Conservation (phyloP, 2,329 filamentous ascomycete genomes). For the Mycosphaerella sp. region DNA sequence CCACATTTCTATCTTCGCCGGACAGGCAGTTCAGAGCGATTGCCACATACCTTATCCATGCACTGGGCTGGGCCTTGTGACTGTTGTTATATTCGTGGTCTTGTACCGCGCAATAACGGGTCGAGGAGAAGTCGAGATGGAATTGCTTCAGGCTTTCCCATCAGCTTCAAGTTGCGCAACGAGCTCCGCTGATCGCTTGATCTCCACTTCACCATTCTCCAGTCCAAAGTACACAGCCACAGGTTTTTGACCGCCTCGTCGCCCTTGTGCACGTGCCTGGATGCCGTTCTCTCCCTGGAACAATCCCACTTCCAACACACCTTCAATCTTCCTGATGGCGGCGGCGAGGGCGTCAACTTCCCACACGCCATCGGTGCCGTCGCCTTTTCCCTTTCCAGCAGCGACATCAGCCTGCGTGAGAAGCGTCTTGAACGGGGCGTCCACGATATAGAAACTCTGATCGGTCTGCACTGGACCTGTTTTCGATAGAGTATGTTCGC, state of each 20-base stretch:
- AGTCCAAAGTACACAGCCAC: constrained; percentile 93
- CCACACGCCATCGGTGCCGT: constrained; percentile 58
- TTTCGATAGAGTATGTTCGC: constrained; percentile 68
- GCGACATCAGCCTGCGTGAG: constrained; percentile 55
- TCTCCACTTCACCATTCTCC: constrained; percentile 51
- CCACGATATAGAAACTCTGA: constrained; percentile 83
- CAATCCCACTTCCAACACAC: constrained; percentile 85
- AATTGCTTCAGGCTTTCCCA: background rate
- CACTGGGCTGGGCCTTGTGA: too few relatives aligned
- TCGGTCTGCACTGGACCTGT: constrained; percentile 79
- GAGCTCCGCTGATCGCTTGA: constrained; percentile 21
- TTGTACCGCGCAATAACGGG: too few relatives aligned
- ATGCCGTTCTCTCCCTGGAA: constrained; percentile 78
- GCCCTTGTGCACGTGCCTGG: constrained; percentile 54
- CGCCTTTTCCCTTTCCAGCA: constrained; percentile 31
- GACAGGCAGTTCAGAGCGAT: background rate
- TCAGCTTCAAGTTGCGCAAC: constrained; percentile 1
- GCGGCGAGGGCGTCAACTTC: constrained; percentile 69
- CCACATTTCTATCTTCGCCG: background rate
- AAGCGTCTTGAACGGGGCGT: constrained; percentile 75
- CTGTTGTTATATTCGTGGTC: too few relatives aligned
- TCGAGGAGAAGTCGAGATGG: too few relatives aligned
- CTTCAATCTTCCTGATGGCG: constrained; percentile 72
- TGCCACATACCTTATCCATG: too few relatives aligned
- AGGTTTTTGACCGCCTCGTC: constrained; percentile 76